Evolutionary conservation across 306 rosid genomes (phyloP), one percentile per base, ranked within the genome.

Genomic region (Inga leiocalycina): DNA sequence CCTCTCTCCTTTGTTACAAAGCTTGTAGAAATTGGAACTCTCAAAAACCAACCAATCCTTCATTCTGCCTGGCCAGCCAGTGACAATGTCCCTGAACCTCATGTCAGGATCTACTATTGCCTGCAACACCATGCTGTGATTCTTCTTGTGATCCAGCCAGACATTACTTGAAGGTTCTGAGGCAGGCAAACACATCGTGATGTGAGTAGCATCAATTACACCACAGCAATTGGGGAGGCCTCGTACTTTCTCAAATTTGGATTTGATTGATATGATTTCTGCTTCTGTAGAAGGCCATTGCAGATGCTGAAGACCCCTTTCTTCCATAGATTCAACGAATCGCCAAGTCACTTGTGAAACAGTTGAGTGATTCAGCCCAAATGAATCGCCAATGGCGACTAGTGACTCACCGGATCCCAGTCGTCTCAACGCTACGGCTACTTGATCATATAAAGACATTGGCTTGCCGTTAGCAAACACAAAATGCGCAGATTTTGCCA

Each of bases 151-250:
- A 83, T 95, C 98, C 34, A 92, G 94, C 99, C 99, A 95, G n/a
- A 88, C 86, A 45, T 91, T 79, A 44, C 88, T 88, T 3, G 86
- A 49, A 20, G 91, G 88, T 75, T 93, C 97, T 2, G 92, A 84
- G 32, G 91, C 86, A 77, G 98, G 91, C 83, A 92, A 81, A 84
- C 93, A 91, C 97, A 93, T 86, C 71, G 80, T 89, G 79, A 95
- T 90, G 83, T 91, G 98, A 56, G 97, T 93, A 4, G 86, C 81
- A 81, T 93, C 98, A 17, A 95, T 79, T 46, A 84, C 91, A 20
- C 99, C 96, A 12, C 97, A 93, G 79, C 98, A 95, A 75, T 95
- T 95, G 0, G 97, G 99, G 78, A 95, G 88, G 77, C 98, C 98
- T 3, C 70, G 85, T 22, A 88, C 75, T 75, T 88, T 93, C 89